A percentile compares a stretch with the other conserved stretches of the same genome.
Evolutionary conservation across 2,329 filamentous ascomycete genomes (phyloP).

Genomic region (Arthrocladium fulminans): DNA sequence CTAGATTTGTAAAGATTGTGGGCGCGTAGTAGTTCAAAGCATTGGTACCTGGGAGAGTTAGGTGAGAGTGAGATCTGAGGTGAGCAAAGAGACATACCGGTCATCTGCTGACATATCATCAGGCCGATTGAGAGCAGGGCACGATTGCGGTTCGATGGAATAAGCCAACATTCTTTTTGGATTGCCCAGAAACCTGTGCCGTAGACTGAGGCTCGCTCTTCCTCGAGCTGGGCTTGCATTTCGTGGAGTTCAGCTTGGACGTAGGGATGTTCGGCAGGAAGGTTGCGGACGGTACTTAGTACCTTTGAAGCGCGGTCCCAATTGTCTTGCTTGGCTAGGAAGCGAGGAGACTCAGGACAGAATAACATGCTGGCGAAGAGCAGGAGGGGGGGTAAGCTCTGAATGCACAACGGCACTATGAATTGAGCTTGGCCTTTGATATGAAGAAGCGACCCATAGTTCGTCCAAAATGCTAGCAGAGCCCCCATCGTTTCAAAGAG

Average conservation of each 20-base stretch:
- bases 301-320: slow-evolving; percentile 56
- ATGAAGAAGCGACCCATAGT: slow-evolving; percentile 44
- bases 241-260: slow-evolving; percentile 53
- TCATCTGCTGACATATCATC: slow-evolving; percentile 48
- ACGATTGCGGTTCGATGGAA: slow-evolving; percentile 46
- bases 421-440: slow-evolving; percentile 43
- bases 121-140: slow-evolving; percentile 46
- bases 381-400: slow-evolving; percentile 54
- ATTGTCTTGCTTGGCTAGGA: slow-evolving; percentile 57
- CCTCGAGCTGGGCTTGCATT: slow-evolving; percentile 53
- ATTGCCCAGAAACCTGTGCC: slow-evolving; percentile 47
- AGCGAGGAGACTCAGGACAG: slow-evolving; percentile 59
- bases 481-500: slow-evolving; percentile 44
- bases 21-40: slow-evolving; percentile 53
- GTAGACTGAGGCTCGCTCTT: slow-evolving; percentile 51
- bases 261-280: slow-evolving; percentile 46
- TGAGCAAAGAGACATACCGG: slow-evolving; percentile 19
- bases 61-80: slow-evolving; percentile 16
- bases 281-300: slow-evolving; percentile 49
- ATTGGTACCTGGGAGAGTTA: slow-evolving; percentile 33
- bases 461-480: slow-evolving; percentile 44
- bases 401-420: slow-evolving; percentile 55
- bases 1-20: slow-evolving; percentile 58
- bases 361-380: slow-evolving; percentile 53
- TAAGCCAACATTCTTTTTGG: slow-evolving; percentile 55